These are phyloP conservation scores for Rhynchosporium secalis DNA, from an alignment of 2,329 filamentous ascomycete species.

Conservation along the genomic window DNA sequence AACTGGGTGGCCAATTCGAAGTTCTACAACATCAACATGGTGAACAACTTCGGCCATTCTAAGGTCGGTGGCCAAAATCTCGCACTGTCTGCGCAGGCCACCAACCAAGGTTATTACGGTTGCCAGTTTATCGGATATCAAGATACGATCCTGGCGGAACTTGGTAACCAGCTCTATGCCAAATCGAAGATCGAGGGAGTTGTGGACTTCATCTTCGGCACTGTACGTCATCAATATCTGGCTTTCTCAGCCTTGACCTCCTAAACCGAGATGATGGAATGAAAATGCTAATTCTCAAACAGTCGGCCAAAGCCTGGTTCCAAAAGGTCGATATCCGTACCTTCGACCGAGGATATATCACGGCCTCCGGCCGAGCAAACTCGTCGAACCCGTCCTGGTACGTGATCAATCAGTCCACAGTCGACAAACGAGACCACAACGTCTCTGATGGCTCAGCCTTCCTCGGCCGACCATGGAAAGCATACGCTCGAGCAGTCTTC, in stretches of 20 bases:
- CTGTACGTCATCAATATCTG: too few relatives aligned
- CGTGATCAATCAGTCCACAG: conserved; percentile 54
- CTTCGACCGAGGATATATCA: conserved; percentile 50
- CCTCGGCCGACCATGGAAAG: conserved; percentile 55
- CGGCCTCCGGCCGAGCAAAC: conserved; percentile 45
- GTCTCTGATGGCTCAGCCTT: conserved; percentile 45
- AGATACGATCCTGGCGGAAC: conserved; percentile 53
- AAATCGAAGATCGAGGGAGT: conserved; percentile 57
- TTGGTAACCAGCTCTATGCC: conserved; percentile 56
- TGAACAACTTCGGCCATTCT: conserved; percentile 34
- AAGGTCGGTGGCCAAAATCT: conserved; percentile 51
- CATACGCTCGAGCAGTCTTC: conserved; percentile 52
- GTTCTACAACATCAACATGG: conserved; percentile 59
- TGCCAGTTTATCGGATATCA: conserved; percentile 56
- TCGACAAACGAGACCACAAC: conserved; percentile 45
- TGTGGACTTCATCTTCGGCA: conserved; percentile 60
- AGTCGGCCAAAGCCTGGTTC: conserved; percentile 53
- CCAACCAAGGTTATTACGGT: conserved; percentile 58
- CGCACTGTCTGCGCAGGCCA: conserved; percentile 53
- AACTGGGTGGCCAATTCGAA: conserved; percentile 48
- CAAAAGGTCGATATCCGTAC: conserved; percentile 45
- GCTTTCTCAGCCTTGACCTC: too few relatives aligned
- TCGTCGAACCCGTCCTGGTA: conserved; percentile 47
- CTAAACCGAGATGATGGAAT: too few relatives aligned
- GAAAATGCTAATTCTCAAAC: conserved; percentile 16